Base-by-base conservation (phyloP, 176 grass and related monocot species). In the Bromus sterilis region DNA sequence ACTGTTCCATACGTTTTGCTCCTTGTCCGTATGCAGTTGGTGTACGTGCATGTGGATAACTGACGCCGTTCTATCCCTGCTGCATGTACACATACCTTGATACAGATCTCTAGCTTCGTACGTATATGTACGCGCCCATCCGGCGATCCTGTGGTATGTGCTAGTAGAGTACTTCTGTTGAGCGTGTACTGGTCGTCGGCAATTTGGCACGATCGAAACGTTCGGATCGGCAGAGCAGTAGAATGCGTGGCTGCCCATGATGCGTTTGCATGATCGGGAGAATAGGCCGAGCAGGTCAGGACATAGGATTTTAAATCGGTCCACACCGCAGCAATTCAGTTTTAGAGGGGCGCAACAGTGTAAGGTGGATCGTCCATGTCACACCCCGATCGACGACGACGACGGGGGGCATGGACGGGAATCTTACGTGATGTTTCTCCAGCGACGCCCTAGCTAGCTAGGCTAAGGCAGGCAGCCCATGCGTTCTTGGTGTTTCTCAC, bases 1-100 rank as follows among this genome's bases (percentile, higher is more conserved):
- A 61, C 56, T 49, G 59, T 72, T 79, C 68, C 76, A 76, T 61
- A 80, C 76, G 46, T 79, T 84, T 55, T 74, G 58, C 35, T 58
- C 15, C 43, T 8, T 36, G n/a, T 18, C 11, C 16, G 4, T 66
- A 9, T 37, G 16, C 1, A 21, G 30, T 42, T 41, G 11, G 1
- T 68, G 26, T 67, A 67, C 14, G 77, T 57, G 33, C 26, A n/a
- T 57, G 32, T 65, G 29, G 71, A 67, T 71, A 73, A 30, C 21
- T 41, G 46, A 75, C 35, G 25, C 44, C 24, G 56, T 37, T 26
- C 16, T 60, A 48, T n/a, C n/a, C n/a, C 14, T 79, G 85, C 2
- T 23, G 25, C 25, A 77, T 24, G 23, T 32, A 75, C 26, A 12
- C 41, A 24, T 13, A 11, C 25, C n/a, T n/a, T n/a, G n/a, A 32